These are phyloP conservation scores for Trametes sp. DNA, from an alignment of 1,284 basidiomycete genomes.

Conservation along the genomic window DNA sequence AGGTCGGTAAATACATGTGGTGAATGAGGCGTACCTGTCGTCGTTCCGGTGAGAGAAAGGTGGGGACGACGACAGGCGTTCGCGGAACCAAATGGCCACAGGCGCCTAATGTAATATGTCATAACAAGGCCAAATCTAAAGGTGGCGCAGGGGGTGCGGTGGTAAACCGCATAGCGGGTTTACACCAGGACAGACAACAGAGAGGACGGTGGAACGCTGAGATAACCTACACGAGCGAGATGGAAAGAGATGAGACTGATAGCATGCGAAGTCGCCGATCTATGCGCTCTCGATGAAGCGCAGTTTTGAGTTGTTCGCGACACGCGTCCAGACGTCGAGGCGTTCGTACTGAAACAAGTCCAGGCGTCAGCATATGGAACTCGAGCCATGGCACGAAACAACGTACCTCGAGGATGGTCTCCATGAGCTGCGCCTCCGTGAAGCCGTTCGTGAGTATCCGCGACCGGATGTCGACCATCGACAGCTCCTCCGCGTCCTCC, in stretches of 20 bases:
- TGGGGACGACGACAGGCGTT: too few species aligned
- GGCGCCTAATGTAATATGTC: too few species aligned
- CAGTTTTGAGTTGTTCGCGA: conserved; percentile 80
- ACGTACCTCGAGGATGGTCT: conserved; percentile 80
- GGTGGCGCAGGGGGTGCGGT: too few species aligned
- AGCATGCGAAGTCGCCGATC: conserved; percentile 3
- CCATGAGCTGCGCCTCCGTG: conserved; percentile 89
- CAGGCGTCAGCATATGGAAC: too few species aligned
- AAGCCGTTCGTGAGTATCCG: conserved; percentile 87
- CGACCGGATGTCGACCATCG: conserved; percentile 85
- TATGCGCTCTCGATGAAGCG: conserved; percentile 53
- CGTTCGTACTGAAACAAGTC: too few species aligned
- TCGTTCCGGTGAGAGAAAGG: too few species aligned
- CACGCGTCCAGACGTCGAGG: conserved; percentile 78
- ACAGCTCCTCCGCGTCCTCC: conserved; percentile 72
- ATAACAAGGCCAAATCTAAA: too few species aligned
- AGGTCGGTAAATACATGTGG: too few species aligned
- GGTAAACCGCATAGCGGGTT: too few species aligned
- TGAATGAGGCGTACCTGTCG: too few species aligned
- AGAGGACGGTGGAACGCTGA: conserved; percentile 26
- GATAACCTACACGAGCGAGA: conserved; percentile 31
- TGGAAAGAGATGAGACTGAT: conserved; percentile 23
- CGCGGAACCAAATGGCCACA: too few species aligned
- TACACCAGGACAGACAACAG: conserved; percentile 22
- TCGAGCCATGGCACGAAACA: not conserved